These are phyloP conservation scores for Aspergillus nanangensis DNA, from an alignment of 495 filamentous ascomycete species.

Conservation along the genomic window DNA sequence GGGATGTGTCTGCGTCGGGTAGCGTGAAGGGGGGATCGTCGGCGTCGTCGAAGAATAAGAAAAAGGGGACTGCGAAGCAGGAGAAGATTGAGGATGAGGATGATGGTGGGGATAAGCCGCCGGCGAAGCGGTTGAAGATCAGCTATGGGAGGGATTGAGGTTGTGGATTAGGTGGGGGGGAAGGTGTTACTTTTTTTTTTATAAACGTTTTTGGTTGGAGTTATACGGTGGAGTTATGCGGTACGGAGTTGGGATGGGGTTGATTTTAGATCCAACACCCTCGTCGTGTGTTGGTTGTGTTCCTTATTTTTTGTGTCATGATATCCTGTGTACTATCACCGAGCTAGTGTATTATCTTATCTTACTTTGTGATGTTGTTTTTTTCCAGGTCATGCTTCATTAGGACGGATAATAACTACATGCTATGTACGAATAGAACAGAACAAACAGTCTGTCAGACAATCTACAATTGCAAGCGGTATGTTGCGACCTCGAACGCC, in stretches of 20 bases:
- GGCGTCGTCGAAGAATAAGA: slow-evolving; percentile 42
- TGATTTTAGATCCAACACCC: too few relatives aligned
- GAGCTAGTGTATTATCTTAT: slow-evolving; percentile 1
- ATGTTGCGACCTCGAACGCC: slow-evolving; percentile 90
- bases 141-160: slow-evolving; percentile 43
- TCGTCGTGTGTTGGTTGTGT: too few relatives aligned
- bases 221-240: slow-evolving; percentile 3
- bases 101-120: slow-evolving; percentile 42
- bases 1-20: slow-evolving; percentile 20
- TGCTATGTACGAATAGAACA: too few relatives aligned
- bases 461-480: slow-evolving; percentile 62
- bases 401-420: too few relatives aligned
- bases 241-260: not conserved
- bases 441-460: not conserved
- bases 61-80: slow-evolving; percentile 33
- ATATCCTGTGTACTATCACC: slow-evolving; percentile 11
- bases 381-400: too few relatives aligned
- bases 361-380: too few relatives aligned
- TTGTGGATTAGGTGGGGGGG: not conserved
- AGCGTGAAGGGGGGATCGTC: slow-evolving; percentile 19
- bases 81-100: slow-evolving; percentile 35
- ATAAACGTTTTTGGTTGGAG: slow-evolving; percentile 9
- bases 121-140: slow-evolving; percentile 48
- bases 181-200: not conserved
- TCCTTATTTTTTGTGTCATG: slow-evolving; percentile 3